Evolutionary conservation across 2,329 filamentous ascomycete species (phyloP).

Genomic region (Claviceps citrina): DNA sequence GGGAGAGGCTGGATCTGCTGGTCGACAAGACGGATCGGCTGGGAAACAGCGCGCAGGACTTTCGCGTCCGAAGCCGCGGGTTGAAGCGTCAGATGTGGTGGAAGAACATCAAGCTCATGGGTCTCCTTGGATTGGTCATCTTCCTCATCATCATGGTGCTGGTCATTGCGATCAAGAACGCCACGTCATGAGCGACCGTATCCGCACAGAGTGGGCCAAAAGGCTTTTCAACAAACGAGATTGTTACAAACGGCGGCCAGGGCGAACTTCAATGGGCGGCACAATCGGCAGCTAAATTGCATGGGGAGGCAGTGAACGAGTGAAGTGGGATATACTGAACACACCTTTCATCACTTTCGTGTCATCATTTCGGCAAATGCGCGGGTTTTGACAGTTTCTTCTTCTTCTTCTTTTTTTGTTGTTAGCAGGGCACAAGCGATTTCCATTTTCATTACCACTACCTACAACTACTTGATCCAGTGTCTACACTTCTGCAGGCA

Average conservation of each 20-base stretch:
- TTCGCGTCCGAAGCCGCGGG: slow-evolving; percentile 71
- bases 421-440: neutral
- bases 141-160: slow-evolving; percentile 40
- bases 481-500: neutral
- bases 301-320: neutral
- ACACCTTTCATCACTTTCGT: neutral
- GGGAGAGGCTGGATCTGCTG: slow-evolving; percentile 82
- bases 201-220: no score
- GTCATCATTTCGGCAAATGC: neutral
- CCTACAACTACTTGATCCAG: neutral
- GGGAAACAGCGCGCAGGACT: slow-evolving; percentile 78
- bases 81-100: slow-evolving; percentile 96
- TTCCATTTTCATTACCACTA: neutral
- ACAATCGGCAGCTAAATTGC: neutral
- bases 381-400: neutral
- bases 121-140: slow-evolving; percentile 55
- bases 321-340: no score
- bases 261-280: neutral
- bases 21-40: slow-evolving; percentile 94
- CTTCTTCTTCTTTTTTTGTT: neutral
- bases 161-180: slow-evolving; percentile 36
- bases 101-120: slow-evolving; percentile 97
- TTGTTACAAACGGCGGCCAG: neutral
- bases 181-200: slow-evolving; percentile 2
- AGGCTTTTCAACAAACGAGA: neutral